A percentile compares a stretch with the other conserved stretches of the same genome.
Evolutionary conservation across 805 yeast genomes (phyloP).

Genomic region (Candida qinlingensis): DNA sequence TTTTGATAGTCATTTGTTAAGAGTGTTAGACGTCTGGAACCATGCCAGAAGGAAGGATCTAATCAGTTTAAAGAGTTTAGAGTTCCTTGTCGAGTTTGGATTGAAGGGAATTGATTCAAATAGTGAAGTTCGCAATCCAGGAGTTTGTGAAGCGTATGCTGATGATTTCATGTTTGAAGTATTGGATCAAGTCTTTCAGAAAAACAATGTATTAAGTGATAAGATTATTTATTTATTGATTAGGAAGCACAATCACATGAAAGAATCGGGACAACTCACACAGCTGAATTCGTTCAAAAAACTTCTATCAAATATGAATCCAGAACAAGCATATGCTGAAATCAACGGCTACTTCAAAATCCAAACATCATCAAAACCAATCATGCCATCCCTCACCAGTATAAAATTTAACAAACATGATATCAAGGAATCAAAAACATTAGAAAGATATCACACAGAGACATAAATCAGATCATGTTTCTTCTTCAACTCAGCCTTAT

Average conservation of each 20-base stretch:
- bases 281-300: background rate
- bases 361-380: too few relatives aligned
- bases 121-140: background rate
- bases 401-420: background rate
- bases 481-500: background rate
- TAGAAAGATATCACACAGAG: slow-evolving; percentile 1
- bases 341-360: too few relatives aligned
- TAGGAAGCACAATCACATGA: too few relatives aligned
- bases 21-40: slow-evolving; percentile 11
- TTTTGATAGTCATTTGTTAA: slow-evolving; percentile 4
- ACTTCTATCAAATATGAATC: background rate
- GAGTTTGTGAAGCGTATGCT: background rate
- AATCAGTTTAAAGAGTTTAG: background rate
- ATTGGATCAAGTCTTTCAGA: too few relatives aligned
- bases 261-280: too few relatives aligned
- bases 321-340: background rate
- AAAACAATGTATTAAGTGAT: background rate
- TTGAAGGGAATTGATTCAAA: background rate
- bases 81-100: slow-evolving; percentile 2
- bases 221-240: background rate
- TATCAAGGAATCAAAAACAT: background rate
- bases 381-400: background rate
- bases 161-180: background rate
- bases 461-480: background rate
- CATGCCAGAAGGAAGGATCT: background rate